Conservation (phyloP, 2,329 filamentous ascomycete species). For the Arthrobotrys megalospora region DNA sequence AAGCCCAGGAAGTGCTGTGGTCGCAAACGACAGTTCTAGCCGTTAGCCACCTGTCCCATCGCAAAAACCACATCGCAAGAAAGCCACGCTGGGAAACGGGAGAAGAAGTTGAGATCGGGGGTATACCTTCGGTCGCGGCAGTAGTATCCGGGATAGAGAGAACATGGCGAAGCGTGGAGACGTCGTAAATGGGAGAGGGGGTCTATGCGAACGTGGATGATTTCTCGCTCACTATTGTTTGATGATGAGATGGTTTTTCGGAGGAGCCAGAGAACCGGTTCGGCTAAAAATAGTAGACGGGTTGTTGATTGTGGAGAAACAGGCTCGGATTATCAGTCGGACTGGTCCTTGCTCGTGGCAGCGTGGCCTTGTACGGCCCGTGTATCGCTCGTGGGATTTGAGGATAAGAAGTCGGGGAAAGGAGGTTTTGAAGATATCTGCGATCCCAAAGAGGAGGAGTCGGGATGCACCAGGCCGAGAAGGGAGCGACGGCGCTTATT, state of each 20-base stretch:
- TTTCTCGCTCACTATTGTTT: constrained; percentile 12
- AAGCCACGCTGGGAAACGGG: not conserved
- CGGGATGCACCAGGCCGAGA: constrained; percentile 7
- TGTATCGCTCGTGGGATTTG: constrained; percentile 21
- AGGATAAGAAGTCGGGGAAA: constrained; percentile 5
- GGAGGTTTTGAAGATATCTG: not conserved
- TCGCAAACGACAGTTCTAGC: constrained; percentile 47
- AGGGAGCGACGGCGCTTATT: constrained; percentile 23
- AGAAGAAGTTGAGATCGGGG: constrained; percentile 2
- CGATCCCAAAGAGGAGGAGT: not conserved
- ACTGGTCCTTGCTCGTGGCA: constrained; percentile 25
- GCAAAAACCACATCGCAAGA: constrained; percentile 30
- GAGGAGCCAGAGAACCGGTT: constrained; percentile 22
- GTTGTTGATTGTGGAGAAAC: constrained; percentile 16
- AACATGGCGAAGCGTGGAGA: constrained; percentile 47
- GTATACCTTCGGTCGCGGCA: constrained; percentile 61
- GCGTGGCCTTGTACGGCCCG: constrained; percentile 17
- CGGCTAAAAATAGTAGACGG: constrained; percentile 56
- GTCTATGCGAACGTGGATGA: constrained; percentile 17
- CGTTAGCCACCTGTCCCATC: constrained; percentile 29
- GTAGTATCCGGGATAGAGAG: constrained; percentile 54
- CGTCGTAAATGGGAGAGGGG: constrained; percentile 4
- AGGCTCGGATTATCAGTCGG: constrained; percentile 20
- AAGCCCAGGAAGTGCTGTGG: constrained; percentile 84
- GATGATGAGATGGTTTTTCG: constrained; percentile 38